These are phyloP conservation scores for Flaveria linearis DNA, from an alignment of 129 eudicot genomes.

Conservation along the genomic window DNA sequence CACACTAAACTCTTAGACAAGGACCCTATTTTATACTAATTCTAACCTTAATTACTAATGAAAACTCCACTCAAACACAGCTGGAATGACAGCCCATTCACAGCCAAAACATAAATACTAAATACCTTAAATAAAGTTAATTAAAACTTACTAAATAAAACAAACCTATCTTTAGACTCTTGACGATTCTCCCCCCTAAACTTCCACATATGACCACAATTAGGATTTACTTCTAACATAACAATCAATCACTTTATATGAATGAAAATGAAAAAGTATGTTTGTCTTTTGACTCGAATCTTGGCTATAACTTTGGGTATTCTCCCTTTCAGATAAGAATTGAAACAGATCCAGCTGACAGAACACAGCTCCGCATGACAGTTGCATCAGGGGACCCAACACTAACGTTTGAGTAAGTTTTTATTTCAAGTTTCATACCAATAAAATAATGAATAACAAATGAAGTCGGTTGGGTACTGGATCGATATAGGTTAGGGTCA, in stretches of 20 bases:
- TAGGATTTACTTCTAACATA: no score
- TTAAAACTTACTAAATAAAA: no score
- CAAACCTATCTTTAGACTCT: no score
- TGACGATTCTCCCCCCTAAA: no score
- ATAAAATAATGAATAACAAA: neutral
- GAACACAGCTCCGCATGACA: constrained; percentile 97
- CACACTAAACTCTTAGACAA: no score
- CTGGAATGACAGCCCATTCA: no score
- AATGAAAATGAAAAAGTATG: neutral
- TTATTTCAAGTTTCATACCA: neutral
- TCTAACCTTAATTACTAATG: no score
- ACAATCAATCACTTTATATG: neutral
- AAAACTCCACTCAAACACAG: no score
- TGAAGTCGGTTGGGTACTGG: neutral
- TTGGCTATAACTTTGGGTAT: neutral
- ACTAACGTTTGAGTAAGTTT: constrained; percentile 83
- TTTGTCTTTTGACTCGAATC: neutral
- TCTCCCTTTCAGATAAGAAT: constrained; percentile 69
- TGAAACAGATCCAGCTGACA: constrained; percentile 99
- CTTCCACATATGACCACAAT: no score
- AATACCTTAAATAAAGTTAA: no score
- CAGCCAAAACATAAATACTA: no score
- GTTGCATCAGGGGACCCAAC: constrained; percentile 88
- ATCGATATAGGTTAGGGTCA: neutral
- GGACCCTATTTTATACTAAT: no score